phyloP scores from a whole-genome alignment of 1,284 basidiomycete genomes.

The Anthracocystis panici-leucophaei region DNA sequence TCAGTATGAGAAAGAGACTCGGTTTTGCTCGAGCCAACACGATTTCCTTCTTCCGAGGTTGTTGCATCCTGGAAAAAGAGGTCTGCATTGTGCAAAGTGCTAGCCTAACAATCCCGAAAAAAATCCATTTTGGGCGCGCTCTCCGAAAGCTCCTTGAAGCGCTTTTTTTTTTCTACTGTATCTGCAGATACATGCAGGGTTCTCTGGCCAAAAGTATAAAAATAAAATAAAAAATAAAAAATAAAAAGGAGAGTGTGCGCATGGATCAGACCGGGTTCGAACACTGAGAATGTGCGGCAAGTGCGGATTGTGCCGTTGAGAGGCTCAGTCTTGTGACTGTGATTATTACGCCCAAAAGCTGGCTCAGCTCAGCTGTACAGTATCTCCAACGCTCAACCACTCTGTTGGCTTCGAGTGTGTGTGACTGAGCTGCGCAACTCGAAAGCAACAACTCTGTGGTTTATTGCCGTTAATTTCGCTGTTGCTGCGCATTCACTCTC shows the following conservation, averaged over 20 bases:
- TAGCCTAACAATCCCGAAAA: not conserved
- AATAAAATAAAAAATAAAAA: too few species aligned
- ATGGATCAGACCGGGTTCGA: not conserved
- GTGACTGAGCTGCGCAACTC: too few species aligned
- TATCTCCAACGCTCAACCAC: too few species aligned
- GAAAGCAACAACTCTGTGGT: too few species aligned
- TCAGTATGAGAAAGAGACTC: not conserved
- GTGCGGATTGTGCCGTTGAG: not conserved
- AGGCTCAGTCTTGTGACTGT: not conserved
- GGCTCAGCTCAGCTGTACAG: not conserved
- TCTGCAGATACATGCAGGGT: slow-evolving; percentile 27
- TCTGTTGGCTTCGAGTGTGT: not conserved
- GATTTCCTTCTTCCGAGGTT: slow-evolving; percentile 11
- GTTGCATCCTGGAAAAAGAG: not conserved
- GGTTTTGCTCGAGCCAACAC: not conserved
- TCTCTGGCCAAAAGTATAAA: slow-evolving; percentile 6
- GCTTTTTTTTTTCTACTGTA: not conserved
- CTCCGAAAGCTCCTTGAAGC: not conserved
- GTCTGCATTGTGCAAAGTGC: too few species aligned
- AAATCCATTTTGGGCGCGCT: slow-evolving; percentile 5
- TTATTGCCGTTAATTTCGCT: not conserved
- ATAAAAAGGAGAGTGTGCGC: slow-evolving; percentile 6
- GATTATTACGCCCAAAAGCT: slow-evolving; percentile 8
- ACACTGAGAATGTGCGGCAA: slow-evolving; percentile 6
- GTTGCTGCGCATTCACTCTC: slow-evolving; percentile 9